Evolutionary conservation across 2,329 filamentous ascomycete genomes (phyloP).

Genomic region (Fusarium staphyleae): DNA sequence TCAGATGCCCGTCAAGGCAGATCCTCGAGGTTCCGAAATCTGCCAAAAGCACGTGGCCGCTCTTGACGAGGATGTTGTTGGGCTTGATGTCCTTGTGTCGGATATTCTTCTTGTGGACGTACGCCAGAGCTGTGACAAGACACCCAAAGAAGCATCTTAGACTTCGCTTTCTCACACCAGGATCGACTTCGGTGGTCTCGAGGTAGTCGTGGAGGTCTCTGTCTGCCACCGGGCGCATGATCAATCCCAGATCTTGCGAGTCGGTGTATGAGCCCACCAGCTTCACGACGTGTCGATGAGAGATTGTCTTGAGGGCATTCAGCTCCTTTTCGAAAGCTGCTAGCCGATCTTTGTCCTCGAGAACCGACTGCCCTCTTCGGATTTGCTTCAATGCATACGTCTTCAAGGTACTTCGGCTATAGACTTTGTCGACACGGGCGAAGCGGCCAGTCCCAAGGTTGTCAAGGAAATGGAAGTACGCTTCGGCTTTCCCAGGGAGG

Average conservation of each 20-base stretch:
- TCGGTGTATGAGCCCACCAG: not conserved
- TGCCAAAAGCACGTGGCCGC: not conserved
- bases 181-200: not conserved
- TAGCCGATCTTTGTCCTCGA: not conserved
- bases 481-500: not conserved
- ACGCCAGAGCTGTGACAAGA: not conserved
- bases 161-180: not conserved
- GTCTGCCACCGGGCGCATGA: not conserved
- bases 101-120: not conserved
- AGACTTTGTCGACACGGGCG: not conserved
- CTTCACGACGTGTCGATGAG: not conserved
- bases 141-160: not conserved
- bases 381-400: not conserved
- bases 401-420: not conserved
- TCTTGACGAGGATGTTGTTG: not conserved
- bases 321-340: not conserved
- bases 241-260: not conserved
- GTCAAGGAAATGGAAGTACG: not conserved
- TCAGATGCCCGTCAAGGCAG: not conserved
- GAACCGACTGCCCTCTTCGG: not conserved
- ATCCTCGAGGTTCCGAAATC: not conserved
- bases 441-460: not conserved
- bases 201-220: not conserved
- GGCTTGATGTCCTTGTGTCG: conserved; percentile 3
- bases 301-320: not conserved